Base-by-base conservation (phyloP, 345 rosid genomes). In the Bruguiera gymnorhiza region DNA sequence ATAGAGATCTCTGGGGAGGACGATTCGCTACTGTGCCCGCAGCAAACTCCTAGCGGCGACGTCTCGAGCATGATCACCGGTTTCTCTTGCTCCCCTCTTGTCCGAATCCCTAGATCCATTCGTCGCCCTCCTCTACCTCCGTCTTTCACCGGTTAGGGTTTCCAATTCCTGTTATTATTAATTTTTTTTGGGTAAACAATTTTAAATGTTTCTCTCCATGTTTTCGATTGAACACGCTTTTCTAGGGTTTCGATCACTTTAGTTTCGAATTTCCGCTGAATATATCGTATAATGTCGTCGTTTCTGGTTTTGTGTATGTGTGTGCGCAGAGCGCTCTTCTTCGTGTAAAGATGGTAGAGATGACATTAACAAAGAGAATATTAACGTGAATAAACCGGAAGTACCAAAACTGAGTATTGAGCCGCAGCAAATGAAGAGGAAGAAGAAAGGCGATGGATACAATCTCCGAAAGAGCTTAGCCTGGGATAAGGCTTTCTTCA, bases 401-500 rank as follows among this genome's bases (percentile, higher is more conserved):
- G 43, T 69, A 48, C 67, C 79, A 19, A 89, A 86, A 70, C 84
- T 91, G 65, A 81, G 76, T 24, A 56, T 90, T 66, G 97, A 89
- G 73, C 86, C 88, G 4, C 96, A 87, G 55, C 77, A 77, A 77
- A 92, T 89, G 97, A 95, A 95, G 80, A 87, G 88, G 87, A 95
- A 92, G 83, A 94, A 92, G 58, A 88, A 81, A 81, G 85, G 80
- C 20, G 89, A 88, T 53, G 92, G 91, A 5, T 89, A 67, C 73
- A 91, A 92, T 80, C 75, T 95, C 80, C 83, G 97, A 48, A 92
- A 92, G 73, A 95, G 99, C 82, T 81, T 95, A 75, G 99, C 99
- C 0, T 92, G 97, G 99, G 79, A 95, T 57, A 80, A 80, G 59
- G 97, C 97, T 63, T 92, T 94, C 72, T 86, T 87, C 60, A 92